These are phyloP conservation scores for Beauveria sp. DNA, from an alignment of 2,329 filamentous ascomycete species.

Conservation along the genomic window DNA sequence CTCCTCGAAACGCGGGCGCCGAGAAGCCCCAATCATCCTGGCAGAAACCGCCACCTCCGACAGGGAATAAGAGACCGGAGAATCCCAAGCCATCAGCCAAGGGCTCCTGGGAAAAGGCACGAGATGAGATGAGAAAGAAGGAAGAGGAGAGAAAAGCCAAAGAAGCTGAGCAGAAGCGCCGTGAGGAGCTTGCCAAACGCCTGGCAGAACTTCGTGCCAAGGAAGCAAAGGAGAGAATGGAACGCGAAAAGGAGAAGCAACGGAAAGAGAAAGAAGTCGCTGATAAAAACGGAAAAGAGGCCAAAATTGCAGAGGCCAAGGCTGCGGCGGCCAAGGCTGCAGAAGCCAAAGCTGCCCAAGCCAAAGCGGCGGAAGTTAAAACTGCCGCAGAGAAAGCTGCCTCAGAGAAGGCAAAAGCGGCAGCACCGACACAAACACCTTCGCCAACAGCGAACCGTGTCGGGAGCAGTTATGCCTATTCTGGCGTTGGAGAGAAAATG, in stretches of 20 bases:
- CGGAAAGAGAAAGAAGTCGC: slow-evolving; percentile 29
- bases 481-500: slow-evolving; percentile 58
- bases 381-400: slow-evolving; percentile 20
- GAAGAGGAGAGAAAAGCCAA: slow-evolving; percentile 56
- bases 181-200: slow-evolving; percentile 45
- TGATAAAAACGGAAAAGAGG: slow-evolving; percentile 26
- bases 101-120: slow-evolving; percentile 59
- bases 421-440: slow-evolving; percentile 7
- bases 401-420: slow-evolving; percentile 21
- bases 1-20: slow-evolving; percentile 14
- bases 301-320: slow-evolving; percentile 13
- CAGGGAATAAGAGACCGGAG: slow-evolving; percentile 14
- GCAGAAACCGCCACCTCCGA: slow-evolving; percentile 8
- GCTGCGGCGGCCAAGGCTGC: slow-evolving; percentile 16
- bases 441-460: slow-evolving; percentile 24
- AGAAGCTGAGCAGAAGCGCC: slow-evolving; percentile 53
- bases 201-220: slow-evolving; percentile 50
- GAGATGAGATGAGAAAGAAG: slow-evolving; percentile 56
- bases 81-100: slow-evolving; percentile 31
- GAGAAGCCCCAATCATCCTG: slow-evolving; percentile 10
- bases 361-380: slow-evolving; percentile 14
- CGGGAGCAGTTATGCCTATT: slow-evolving; percentile 52
- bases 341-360: slow-evolving; percentile 21
- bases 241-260: slow-evolving; percentile 34
- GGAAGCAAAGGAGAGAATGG: slow-evolving; percentile 40